A percentile compares a stretch with the other conserved stretches of the same genome.
Evolutionary conservation across 345 rosid species (phyloP).

Genomic region (Physaria fendleri): DNA sequence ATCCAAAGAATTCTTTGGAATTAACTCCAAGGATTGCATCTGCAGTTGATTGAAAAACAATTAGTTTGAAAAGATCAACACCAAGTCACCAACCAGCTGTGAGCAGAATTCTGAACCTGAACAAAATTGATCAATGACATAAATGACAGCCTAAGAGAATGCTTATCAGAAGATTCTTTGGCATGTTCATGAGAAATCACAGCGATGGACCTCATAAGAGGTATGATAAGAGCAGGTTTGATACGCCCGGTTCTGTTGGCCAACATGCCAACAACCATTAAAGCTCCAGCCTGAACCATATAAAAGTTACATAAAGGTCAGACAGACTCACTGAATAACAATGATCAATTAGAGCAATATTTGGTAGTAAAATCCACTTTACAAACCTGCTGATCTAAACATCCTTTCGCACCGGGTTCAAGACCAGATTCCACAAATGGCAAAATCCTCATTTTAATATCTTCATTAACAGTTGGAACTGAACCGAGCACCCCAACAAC

Average conservation of each 20-base stretch:
- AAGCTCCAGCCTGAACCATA: slow-evolving; percentile 68
- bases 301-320: slow-evolving; percentile 1
- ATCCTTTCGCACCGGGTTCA: slow-evolving; percentile 46
- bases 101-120: slow-evolving; percentile 62
- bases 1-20: slow-evolving; percentile 74
- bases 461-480: slow-evolving; percentile 48
- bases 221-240: slow-evolving; percentile 63
- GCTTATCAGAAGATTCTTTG: slow-evolving; percentile 56
- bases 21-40: slow-evolving; percentile 52
- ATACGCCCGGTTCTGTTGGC: slow-evolving; percentile 62
- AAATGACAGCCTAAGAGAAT: slow-evolving; percentile 58
- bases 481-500: slow-evolving; percentile 69
- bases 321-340: background rate
- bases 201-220: slow-evolving; percentile 61
- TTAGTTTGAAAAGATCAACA: slow-evolving; percentile 17
- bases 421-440: slow-evolving; percentile 76
- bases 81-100: background rate
- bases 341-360: background rate
- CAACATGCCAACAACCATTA: slow-evolving; percentile 76
- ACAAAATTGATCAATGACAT: slow-evolving; percentile 71
- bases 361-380: background rate
- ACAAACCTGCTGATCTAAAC: slow-evolving; percentile 75
- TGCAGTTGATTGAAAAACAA: slow-evolving; percentile 31
- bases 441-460: slow-evolving; percentile 64
- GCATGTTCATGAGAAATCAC: slow-evolving; percentile 57